These are phyloP conservation scores for Asterochloris erici DNA, from an alignment of 139 green algal species.

Conservation along the genomic window DNA sequence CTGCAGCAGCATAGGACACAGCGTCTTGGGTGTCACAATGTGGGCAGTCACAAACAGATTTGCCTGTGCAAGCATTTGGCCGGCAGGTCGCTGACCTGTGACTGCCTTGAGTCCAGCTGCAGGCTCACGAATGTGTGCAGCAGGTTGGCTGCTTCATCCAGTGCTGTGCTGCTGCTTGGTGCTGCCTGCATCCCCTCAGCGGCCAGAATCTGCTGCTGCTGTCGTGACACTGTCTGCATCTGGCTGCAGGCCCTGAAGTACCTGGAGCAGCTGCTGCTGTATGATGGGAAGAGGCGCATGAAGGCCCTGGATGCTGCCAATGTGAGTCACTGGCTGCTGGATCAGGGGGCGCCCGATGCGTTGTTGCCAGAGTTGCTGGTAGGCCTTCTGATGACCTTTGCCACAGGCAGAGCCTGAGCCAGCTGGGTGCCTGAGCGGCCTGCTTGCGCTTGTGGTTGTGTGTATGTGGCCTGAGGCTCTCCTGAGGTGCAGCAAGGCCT, in stretches of 20 bases:
- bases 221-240: neutral
- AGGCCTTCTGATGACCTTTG: neutral
- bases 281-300: constrained; percentile 69
- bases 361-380: neutral
- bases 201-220: neutral
- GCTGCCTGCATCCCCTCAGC: neutral
- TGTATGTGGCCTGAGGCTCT: neutral
- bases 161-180: neutral
- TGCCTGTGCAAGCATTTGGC: too few relatives aligned
- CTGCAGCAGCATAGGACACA: too few relatives aligned
- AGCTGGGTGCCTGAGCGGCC: neutral
- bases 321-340: neutral
- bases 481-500: neutral
- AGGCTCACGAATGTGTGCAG: neutral
- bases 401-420: neutral
- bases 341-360: neutral
- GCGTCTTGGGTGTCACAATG: too few relatives aligned
- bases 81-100: too few relatives aligned
- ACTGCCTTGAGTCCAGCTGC: too few relatives aligned
- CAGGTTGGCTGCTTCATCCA: neutral
- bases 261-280: constrained; percentile 62
- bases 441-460: neutral
- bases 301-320: constrained; percentile 43
- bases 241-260: constrained; percentile 49
- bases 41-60: too few relatives aligned